Conservation (phyloP, 2,329 filamentous ascomycete species). For the Fusarium nurragi region DNA sequence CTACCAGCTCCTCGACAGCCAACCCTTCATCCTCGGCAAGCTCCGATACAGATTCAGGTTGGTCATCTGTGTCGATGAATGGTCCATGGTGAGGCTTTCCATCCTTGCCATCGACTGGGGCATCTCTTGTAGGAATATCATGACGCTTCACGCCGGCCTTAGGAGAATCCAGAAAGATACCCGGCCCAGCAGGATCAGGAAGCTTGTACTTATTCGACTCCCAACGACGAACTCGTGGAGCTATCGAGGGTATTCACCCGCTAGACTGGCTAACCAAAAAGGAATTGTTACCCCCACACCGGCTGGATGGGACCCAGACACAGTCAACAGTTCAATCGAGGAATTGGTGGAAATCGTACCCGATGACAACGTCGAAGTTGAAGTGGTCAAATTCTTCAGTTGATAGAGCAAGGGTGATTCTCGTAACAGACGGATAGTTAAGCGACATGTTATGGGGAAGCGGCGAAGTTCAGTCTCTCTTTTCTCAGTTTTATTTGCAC, state of each 20-base stretch:
- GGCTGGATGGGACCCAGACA: conserved; percentile 34
- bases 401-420: too few species aligned
- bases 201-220: conserved; percentile 9
- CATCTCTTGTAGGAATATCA: conserved; percentile 70
- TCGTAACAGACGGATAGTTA: too few species aligned
- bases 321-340: too few species aligned
- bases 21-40: too few species aligned
- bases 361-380: too few species aligned
- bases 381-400: too few species aligned
- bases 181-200: conserved; percentile 23
- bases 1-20: too few species aligned
- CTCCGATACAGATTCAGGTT: too few species aligned
- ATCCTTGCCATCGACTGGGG: conserved; percentile 90
- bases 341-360: too few species aligned
- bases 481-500: too few species aligned
- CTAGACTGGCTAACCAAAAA: conserved; percentile 29
- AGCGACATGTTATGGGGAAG: too few species aligned
- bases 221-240: conserved; percentile 29
- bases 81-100: conserved; percentile 93
- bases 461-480: too few species aligned
- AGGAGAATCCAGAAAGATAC: conserved; percentile 36
- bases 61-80: conserved; percentile 68
- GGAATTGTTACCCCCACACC: conserved; percentile 35
- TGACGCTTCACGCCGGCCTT: conserved; percentile 49
- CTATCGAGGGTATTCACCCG: conserved; percentile 5